Evolutionary conservation across 371 early-diverging fungal species (phyloP).

Genomic region (Cokeromyces recurvatus): DNA sequence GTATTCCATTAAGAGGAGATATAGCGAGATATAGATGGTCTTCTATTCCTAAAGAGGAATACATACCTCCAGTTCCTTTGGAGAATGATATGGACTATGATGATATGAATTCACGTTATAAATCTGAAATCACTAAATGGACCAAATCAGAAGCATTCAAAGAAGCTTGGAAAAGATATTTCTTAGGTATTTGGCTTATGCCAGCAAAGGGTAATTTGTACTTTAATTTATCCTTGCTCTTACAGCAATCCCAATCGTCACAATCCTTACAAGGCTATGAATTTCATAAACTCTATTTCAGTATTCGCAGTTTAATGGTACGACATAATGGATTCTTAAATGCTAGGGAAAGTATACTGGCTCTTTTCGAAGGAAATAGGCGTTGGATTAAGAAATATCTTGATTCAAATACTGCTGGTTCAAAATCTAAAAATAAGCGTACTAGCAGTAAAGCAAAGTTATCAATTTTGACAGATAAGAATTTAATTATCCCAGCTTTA

Average conservation of each 20-base stretch:
- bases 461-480: background rate
- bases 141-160: slow-evolving; percentile 24
- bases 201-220: slow-evolving; percentile 53
- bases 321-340: slow-evolving; percentile 42
- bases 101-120: background rate
- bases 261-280: slow-evolving; percentile 12
- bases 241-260: slow-evolving; percentile 7
- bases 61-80: slow-evolving; percentile 13
- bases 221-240: slow-evolving; percentile 34
- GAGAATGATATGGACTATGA: background rate
- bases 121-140: no score
- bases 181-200: slow-evolving; percentile 52
- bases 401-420: no score
- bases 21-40: slow-evolving; percentile 59
- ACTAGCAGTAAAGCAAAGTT: no score
- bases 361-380: slow-evolving; percentile 41
- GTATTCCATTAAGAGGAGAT: slow-evolving; percentile 52
- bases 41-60: slow-evolving; percentile 19
- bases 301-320: slow-evolving; percentile 43
- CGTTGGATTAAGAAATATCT: slow-evolving; percentile 23
- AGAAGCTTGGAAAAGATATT: slow-evolving; percentile 51
- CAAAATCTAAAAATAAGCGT: no score
- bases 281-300: slow-evolving; percentile 38
- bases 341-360: slow-evolving; percentile 42
- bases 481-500: slow-evolving; percentile 27